Conservation (phyloP, 495 filamentous ascomycete species). For the Pseudotulostoma volvatum region DNA sequence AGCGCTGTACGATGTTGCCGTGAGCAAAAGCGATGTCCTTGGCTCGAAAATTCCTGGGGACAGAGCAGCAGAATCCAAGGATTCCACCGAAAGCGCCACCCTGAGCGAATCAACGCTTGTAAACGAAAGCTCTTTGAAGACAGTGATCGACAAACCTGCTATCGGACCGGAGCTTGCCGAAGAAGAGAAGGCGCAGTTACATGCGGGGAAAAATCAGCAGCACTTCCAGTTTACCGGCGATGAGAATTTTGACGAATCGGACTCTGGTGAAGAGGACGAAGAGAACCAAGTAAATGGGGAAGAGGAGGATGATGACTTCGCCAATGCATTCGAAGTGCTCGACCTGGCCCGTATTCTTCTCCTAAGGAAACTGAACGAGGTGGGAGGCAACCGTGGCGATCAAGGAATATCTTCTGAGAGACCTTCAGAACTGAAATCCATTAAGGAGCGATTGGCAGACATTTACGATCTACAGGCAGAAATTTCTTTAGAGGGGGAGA, state of each 20-base stretch:
- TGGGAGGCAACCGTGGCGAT: slow-evolving; percentile 29
- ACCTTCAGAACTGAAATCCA: slow-evolving; percentile 33
- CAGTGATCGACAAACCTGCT: slow-evolving; percentile 11
- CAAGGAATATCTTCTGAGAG: slow-evolving; percentile 37
- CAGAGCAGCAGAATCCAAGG: slow-evolving; percentile 24
- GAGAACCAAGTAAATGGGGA: slow-evolving; percentile 35
- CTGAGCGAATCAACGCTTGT: slow-evolving; percentile 8
- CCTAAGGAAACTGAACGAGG: slow-evolving; percentile 36
- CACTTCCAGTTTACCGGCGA: slow-evolving; percentile 89
- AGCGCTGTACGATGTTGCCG: slow-evolving; percentile 78
- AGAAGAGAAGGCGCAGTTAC: slow-evolving; percentile 22
- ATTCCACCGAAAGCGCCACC: slow-evolving; percentile 6
- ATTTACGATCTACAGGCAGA: slow-evolving; percentile 84
- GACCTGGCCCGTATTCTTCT: slow-evolving; percentile 80
- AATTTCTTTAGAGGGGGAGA: slow-evolving; percentile 88
- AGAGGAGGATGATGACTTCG: slow-evolving; percentile 82
- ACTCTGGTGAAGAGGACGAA: slow-evolving; percentile 41
- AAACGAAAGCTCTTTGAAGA: slow-evolving; percentile 14
- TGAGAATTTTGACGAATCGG: slow-evolving; percentile 69
- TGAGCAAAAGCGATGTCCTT: slow-evolving; percentile 86
- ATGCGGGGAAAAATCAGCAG: slow-evolving; percentile 38
- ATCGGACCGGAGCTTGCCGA: slow-evolving; percentile 21
- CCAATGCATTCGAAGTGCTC: slow-evolving; percentile 76
- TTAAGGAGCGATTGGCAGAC: slow-evolving; percentile 75
- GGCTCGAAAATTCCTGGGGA: slow-evolving; percentile 62